Base-by-base conservation (phyloP, 2,329 filamentous ascomycete genomes). In the Trichophyton simii region DNA sequence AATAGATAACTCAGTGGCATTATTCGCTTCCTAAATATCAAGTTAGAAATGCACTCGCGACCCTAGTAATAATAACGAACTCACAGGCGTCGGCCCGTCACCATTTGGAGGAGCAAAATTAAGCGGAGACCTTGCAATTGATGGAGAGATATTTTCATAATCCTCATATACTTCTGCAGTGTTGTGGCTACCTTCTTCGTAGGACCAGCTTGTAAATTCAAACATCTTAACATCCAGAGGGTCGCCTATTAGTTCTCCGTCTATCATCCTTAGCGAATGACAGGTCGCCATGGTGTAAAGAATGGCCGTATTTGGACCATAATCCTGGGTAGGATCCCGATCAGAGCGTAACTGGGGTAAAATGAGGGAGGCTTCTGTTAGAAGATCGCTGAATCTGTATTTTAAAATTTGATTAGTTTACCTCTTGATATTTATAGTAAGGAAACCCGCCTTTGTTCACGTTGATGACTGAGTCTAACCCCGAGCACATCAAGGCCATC, bases 151-250 rank as follows among this genome's bases (percentile, higher is more conserved):
- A 3, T 87, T 86, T 42, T 96, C 86, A 62, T 91, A 87, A 55
- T 92, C 89, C 20, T 89, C 86, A 58, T 88, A 84, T 48, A 80
- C 80, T 59, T 83, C 83, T 31, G 80, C 82, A 25, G 80, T 75
- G 59, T 81, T 81, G 66, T 91, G 86, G 54, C 85, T 85, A 1
- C 91, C 90, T 77, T 99, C 94, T 71, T 96, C 88, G 67, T 89
- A 99, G 2, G 84, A 83, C 94, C 94, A 99, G 4, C 83, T 82
- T 0, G 94, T 97, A 67, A 96, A 99, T 66, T 96, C 87, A 71
- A 99, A 99, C 94, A 99, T 99, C 72, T 97, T 97, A 62, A 96
- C 80, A 72, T 99, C 94, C 1, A 99, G 79, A 3, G 95, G 94
- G 69, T 99, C 94, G 0, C 94, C 94, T 38, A 99, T 82, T 46